phyloP scores from a whole-genome alignment of 352 stramenopile genomes.

The Globisporangium splendens region DNA sequence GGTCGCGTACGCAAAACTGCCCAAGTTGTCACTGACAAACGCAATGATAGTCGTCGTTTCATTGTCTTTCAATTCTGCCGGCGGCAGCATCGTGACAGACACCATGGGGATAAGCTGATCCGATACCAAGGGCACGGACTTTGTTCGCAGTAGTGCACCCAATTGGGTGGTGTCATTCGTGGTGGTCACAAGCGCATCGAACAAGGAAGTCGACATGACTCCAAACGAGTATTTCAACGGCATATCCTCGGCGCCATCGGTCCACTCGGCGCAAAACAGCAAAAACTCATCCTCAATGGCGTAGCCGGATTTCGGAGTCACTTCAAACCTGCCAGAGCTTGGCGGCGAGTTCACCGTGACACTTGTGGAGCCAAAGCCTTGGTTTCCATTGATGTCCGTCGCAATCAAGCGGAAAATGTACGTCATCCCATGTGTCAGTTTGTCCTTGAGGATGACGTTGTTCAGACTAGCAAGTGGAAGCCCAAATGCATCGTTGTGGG shows the following conservation, averaged over 20 bases:
- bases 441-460: slow-evolving; percentile 53
- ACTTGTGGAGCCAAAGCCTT: slow-evolving; percentile 44
- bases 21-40: slow-evolving; percentile 50
- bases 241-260: slow-evolving; percentile 49
- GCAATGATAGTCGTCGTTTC: slow-evolving; percentile 47
- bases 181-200: slow-evolving; percentile 20
- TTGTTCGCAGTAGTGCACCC: slow-evolving; percentile 24
- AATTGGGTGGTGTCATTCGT: slow-evolving; percentile 17
- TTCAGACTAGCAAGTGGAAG: slow-evolving; percentile 48
- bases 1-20: slow-evolving; percentile 30
- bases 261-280: slow-evolving; percentile 54
- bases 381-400: slow-evolving; percentile 45
- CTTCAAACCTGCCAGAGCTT: slow-evolving; percentile 40
- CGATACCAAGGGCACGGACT: slow-evolving; percentile 31
- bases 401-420: slow-evolving; percentile 66
- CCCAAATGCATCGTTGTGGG: slow-evolving; percentile 35
- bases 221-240: slow-evolving; percentile 64
- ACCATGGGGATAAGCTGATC: slow-evolving; percentile 34
- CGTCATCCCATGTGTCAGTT: slow-evolving; percentile 52
- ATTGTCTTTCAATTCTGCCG: slow-evolving; percentile 19
- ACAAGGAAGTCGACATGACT: slow-evolving; percentile 29
- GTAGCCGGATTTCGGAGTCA: slow-evolving; percentile 40
- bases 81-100: slow-evolving; percentile 39
- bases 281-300: slow-evolving; percentile 55
- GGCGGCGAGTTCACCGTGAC: slow-evolving; percentile 63